These are phyloP conservation scores for Xylaria multiplex DNA, from an alignment of 2,329 filamentous ascomycete species.

Conservation along the genomic window DNA sequence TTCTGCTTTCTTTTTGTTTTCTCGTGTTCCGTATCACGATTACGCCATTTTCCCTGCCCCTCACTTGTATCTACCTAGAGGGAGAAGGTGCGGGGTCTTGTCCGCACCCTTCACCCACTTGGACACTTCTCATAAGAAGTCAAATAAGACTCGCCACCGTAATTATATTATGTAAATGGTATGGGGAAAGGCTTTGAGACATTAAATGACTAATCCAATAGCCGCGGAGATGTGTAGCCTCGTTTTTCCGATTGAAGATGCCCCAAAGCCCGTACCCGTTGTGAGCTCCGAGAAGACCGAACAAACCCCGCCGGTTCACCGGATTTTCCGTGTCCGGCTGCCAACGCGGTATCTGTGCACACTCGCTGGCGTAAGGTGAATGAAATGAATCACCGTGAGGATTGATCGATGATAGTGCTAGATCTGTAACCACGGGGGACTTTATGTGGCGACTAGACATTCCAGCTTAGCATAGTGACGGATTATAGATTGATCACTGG, in stretches of 20 bases:
- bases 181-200: neutral
- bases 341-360: neutral
- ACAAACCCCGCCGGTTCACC: conserved; percentile 3
- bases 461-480: neutral
- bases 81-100: neutral
- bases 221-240: neutral
- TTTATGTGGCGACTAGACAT: neutral
- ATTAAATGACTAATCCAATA: neutral
- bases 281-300: neutral
- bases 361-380: neutral
- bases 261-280: conserved; percentile 5
- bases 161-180: neutral
- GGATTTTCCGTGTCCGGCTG: neutral
- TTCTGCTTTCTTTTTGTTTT: too few species aligned
- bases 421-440: neutral
- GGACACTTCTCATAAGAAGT: neutral
- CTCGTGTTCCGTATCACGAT: neutral
- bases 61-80: conserved; percentile 12
- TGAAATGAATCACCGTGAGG: neutral
- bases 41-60: conserved; percentile 7
- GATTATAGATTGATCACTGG: neutral
- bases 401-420: neutral
- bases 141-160: neutral
- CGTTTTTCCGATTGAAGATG: neutral
- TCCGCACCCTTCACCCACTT: neutral